These are phyloP conservation scores for Termitomyces sp. DNA, from an alignment of 768 basidiomycete genomes.

Conservation along the genomic window DNA sequence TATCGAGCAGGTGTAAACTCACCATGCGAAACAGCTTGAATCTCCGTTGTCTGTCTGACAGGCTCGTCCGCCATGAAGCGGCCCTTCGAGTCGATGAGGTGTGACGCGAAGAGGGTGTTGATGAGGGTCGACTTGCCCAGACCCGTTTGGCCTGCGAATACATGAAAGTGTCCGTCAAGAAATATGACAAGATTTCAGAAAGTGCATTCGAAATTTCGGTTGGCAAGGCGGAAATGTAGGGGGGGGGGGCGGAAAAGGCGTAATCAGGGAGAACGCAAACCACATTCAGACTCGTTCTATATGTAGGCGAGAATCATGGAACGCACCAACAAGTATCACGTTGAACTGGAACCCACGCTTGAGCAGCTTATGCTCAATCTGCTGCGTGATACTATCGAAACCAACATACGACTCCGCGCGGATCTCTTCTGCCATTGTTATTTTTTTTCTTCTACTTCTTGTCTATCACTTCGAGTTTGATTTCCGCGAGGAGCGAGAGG, in stretches of 20 bases:
- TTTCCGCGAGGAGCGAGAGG: neutral
- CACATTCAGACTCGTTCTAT: neutral
- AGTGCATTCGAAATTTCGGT: neutral
- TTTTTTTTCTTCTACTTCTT: neutral
- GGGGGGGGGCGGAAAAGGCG: neutral
- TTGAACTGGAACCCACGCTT: conserved; percentile 99
- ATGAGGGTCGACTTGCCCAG: conserved; percentile 98
- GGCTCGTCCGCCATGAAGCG: conserved; percentile 83
- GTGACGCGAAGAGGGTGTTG: conserved; percentile 98
- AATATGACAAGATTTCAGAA: neutral
- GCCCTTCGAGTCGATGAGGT: conserved; percentile 97
- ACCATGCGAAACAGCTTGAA: conserved; percentile 94
- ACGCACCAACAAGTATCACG: conserved; percentile 91
- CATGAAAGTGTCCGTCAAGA: neutral
- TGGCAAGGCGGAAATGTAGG: neutral
- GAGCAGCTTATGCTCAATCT: conserved; percentile 98
- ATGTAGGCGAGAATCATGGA: neutral
- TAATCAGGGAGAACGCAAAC: neutral
- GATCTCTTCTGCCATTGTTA: conserved; percentile 58
- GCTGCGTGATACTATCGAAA: conserved; percentile 95
- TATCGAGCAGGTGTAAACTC: conserved; percentile 20
- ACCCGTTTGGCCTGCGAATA: conserved; percentile 80
- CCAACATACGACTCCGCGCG: conserved; percentile 92
- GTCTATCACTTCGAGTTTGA: neutral
- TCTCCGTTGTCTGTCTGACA: conserved; percentile 94